These are phyloP conservation scores for Diplogelasinospora grovesii DNA, from an alignment of 495 filamentous ascomycete genomes.

Conservation along the genomic window DNA sequence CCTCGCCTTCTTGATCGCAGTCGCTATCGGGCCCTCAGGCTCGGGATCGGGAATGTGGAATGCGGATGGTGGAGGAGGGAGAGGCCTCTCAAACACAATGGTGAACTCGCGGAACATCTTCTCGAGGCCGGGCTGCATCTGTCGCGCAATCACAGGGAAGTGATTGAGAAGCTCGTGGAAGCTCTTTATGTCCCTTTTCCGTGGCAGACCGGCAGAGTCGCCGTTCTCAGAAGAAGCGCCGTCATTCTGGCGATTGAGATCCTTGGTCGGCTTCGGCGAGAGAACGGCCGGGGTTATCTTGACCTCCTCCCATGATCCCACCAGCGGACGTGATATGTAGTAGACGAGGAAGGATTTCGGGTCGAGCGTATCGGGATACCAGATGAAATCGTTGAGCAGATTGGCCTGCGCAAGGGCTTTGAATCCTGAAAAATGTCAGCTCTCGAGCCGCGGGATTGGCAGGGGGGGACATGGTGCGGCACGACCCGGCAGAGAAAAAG, in stretches of 20 bases:
- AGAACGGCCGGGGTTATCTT: constrained; percentile 57
- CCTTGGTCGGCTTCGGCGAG: constrained; percentile 26
- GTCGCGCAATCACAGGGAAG: constrained; percentile 93
- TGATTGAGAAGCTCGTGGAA: constrained; percentile 88
- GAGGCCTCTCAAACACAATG: constrained; percentile 72
- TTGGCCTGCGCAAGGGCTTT: constrained; percentile 86
- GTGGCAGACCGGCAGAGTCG: constrained; percentile 31
- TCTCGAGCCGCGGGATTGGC: background rate
- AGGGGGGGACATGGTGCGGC: background rate
- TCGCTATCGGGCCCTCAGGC: constrained; percentile 44
- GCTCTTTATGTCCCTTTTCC: constrained; percentile 82
- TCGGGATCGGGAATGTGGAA: constrained; percentile 43
- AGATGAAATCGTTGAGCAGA: constrained; percentile 77
- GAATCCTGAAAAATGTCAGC: constrained; percentile 58
- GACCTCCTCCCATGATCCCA: constrained; percentile 73
- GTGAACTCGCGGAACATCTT: constrained; percentile 86
- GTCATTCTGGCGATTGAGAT: constrained; percentile 25
- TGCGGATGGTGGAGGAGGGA: constrained; percentile 69
- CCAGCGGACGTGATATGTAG: constrained; percentile 87
- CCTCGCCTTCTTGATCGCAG: constrained; percentile 43
- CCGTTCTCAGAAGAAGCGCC: constrained; percentile 29
- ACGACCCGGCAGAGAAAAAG: background rate
- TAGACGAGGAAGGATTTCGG: constrained; percentile 92
- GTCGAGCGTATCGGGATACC: constrained; percentile 76
- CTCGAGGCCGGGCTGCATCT: constrained; percentile 92